Evolutionary conservation across 2,329 filamentous ascomycete species (phyloP).

Genomic region (Aspergillus jensenii): DNA sequence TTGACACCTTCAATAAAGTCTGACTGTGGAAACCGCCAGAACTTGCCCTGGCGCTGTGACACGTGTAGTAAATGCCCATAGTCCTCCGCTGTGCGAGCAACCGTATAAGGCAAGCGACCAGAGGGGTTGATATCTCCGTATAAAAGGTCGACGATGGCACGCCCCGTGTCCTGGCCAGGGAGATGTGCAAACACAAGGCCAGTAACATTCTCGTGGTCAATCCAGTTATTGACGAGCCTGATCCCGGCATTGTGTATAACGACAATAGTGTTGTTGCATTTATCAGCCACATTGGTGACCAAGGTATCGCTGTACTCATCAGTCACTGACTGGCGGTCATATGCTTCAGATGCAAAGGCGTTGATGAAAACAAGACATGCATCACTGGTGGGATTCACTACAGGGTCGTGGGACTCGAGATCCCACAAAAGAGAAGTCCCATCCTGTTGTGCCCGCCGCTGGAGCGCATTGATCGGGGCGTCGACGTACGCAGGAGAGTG

Average conservation of each 20-base stretch:
- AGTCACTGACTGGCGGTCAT: background rate
- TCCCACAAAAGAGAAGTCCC: constrained; percentile 62
- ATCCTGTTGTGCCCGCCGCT: constrained; percentile 37
- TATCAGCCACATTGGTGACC: constrained; percentile 52
- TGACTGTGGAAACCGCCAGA: constrained; percentile 21
- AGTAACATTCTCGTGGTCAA: constrained; percentile 64
- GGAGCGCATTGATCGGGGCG: background rate
- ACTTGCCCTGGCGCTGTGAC: constrained; percentile 13
- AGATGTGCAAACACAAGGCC: constrained; percentile 64
- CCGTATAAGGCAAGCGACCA: constrained; percentile 62
- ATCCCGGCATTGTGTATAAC: constrained; percentile 65
- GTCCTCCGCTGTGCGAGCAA: constrained; percentile 54
- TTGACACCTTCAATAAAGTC: constrained; percentile 53
- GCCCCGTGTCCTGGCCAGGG: constrained; percentile 63
- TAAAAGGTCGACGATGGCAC: constrained; percentile 54
- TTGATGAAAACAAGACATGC: constrained; percentile 60
- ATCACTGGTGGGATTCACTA: constrained; percentile 40
- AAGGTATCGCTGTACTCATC: background rate
- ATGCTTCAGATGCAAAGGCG: background rate
- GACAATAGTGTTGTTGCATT: constrained; percentile 64
- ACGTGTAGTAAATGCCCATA: constrained; percentile 45
- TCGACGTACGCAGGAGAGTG: background rate
- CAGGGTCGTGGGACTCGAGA: constrained; percentile 51
- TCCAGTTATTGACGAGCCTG: constrained; percentile 56
- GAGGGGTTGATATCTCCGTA: constrained; percentile 59